A percentile compares a stretch with the other conserved stretches of the same genome.
phyloP scores from a whole-genome alignment of 805 yeast species.

The Suhomyces faveliae region DNA sequence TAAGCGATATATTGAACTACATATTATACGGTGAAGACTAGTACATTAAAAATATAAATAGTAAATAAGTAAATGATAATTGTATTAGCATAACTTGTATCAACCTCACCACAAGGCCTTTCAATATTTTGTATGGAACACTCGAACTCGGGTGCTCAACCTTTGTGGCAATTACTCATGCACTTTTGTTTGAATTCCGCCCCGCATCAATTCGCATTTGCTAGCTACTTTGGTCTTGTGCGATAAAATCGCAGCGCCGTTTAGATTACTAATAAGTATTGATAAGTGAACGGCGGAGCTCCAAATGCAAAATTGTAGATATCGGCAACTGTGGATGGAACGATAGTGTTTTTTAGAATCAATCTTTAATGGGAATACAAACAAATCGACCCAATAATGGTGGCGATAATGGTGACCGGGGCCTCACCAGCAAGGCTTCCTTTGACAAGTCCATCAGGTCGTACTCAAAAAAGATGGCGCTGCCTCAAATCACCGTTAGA shows the following conservation, averaged over 20 bases:
- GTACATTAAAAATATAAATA: background rate
- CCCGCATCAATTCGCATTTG: background rate
- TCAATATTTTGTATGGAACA: too few relatives aligned
- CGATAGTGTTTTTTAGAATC: background rate
- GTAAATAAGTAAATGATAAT: background rate
- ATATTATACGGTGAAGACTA: conserved; percentile 62
- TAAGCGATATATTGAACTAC: conserved; percentile 87
- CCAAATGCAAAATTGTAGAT: background rate
- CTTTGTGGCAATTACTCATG: too few relatives aligned
- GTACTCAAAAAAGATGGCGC: conserved; percentile 45
- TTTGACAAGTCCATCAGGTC: background rate
- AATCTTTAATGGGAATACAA: background rate
- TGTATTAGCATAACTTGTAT: too few relatives aligned
- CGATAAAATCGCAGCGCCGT: background rate
- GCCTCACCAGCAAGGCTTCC: background rate
- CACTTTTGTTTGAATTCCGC: background rate
- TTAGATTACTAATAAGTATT: background rate
- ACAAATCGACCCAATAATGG: background rate
- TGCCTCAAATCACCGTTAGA: conserved; percentile 69
- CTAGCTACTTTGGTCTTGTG: background rate
- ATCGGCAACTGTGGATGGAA: background rate
- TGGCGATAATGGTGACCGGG: background rate
- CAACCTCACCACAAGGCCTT: too few relatives aligned
- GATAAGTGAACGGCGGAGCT: background rate
- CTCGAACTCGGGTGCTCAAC: too few relatives aligned